Evolutionary conservation across 108 stramenopile species (phyloP).

Genomic region (Conticribra guillardii): DNA sequence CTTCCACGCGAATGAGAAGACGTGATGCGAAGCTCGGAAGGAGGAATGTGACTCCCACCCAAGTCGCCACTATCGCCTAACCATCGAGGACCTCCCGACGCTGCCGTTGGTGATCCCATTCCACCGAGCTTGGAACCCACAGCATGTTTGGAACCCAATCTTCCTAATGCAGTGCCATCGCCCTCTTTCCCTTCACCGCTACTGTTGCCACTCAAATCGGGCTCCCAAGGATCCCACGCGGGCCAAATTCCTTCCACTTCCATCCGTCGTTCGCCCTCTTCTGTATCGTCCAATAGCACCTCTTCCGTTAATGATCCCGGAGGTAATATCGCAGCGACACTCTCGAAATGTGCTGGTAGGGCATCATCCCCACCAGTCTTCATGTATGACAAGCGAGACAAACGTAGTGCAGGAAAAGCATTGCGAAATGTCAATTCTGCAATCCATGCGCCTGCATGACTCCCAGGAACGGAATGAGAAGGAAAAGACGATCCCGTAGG

Average conservation of each 20-base stretch:
- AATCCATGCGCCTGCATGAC: constrained; percentile 87
- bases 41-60: constrained; percentile 80
- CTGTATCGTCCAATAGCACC: constrained; percentile 21
- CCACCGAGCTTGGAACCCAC: background rate
- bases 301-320: constrained; percentile 59
- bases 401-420: constrained; percentile 80
- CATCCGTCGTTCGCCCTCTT: constrained; percentile 17
- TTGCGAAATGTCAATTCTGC: constrained; percentile 80
- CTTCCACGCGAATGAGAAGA: constrained; percentile 57
- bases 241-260: constrained; percentile 81
- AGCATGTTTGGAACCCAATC: constrained; percentile 1
- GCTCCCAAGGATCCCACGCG: constrained; percentile 80
- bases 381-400: constrained; percentile 79
- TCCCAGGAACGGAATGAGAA: constrained; percentile 55
- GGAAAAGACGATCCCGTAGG: constrained; percentile 42
- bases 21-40: constrained; percentile 74
- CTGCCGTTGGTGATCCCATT: background rate
- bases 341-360: constrained; percentile 85
- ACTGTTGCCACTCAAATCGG: constrained; percentile 28
- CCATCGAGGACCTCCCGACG: constrained; percentile 27
- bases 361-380: constrained; percentile 75
- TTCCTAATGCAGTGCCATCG: constrained; percentile 7
- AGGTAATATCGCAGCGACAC: constrained; percentile 83
- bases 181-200: constrained; percentile 12
- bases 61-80: constrained; percentile 42